These are phyloP conservation scores for Geranomyces michiganensis DNA, from an alignment of 192 early-diverging fungal species.

Conservation along the genomic window DNA sequence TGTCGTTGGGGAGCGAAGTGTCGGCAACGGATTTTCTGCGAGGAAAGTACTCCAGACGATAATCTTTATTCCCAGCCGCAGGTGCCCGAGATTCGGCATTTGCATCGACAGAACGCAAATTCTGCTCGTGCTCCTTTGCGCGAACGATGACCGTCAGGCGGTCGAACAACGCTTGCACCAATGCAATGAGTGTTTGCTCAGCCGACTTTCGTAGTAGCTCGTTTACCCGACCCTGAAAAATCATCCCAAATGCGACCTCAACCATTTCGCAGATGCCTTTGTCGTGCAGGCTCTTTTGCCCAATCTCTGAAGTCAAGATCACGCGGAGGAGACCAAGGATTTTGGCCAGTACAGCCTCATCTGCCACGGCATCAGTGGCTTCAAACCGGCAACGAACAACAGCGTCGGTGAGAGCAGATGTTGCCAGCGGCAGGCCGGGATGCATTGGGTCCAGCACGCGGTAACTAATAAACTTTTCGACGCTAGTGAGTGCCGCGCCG, in stretches of 20 bases:
- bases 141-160: constrained; percentile 38
- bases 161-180: constrained; percentile 77
- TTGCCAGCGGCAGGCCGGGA: constrained; percentile 68
- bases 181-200: constrained; percentile 76
- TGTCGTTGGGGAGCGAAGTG: neutral
- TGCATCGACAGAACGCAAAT: constrained; percentile 4
- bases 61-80: neutral
- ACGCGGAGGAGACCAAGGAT: constrained; percentile 83
- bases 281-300: constrained; percentile 78
- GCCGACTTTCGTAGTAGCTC: constrained; percentile 78
- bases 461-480: constrained; percentile 89
- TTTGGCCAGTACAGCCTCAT: constrained; percentile 90
- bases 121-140: constrained; percentile 23
- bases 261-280: constrained; percentile 96
- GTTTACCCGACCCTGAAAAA: constrained; percentile 89
- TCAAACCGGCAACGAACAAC: constrained; percentile 97
- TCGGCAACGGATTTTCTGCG: neutral
- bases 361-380: constrained; percentile 87
- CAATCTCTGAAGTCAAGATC: constrained; percentile 65
- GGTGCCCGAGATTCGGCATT: neutral
- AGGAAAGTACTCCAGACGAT: neutral
- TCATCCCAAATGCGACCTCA: constrained; percentile 96
- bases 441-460: constrained; percentile 73
- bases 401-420: constrained; percentile 73
- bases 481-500: constrained; percentile 81